Conservation (phyloP, 805 yeast genomes). For the Nakazawaea populi region DNA sequence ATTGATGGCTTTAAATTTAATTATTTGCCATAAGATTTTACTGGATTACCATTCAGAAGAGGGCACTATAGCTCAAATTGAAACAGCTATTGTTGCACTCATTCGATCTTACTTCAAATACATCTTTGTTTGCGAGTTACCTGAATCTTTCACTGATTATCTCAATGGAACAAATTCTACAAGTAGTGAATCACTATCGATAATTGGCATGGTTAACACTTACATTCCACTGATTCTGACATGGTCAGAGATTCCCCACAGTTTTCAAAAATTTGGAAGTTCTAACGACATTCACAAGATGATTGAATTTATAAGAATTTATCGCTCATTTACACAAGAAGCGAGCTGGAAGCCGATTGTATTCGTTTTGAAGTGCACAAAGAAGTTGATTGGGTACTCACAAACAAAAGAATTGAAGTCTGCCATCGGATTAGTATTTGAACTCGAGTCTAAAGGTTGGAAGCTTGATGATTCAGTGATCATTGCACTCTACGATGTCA, state of each 20-base stretch:
- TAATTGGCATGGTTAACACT: neutral
- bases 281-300: neutral
- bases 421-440: neutral
- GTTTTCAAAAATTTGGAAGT: neutral
- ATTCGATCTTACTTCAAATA: neutral
- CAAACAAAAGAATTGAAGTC: neutral
- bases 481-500: neutral
- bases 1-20: neutral
- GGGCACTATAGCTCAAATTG: neutral
- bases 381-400: neutral
- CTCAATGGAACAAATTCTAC: neutral
- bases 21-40: neutral
- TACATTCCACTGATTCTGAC: neutral
- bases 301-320: neutral
- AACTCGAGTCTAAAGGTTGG: neutral
- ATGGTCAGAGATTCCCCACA: neutral
- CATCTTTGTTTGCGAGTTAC: neutral
- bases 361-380: neutral
- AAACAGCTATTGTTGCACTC: neutral
- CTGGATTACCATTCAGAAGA: neutral
- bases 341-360: constrained; percentile 1
- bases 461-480: constrained; percentile 2
- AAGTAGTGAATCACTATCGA: neutral
- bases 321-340: neutral
- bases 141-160: neutral